These are phyloP conservation scores for Lasiodiplodia theobromae DNA, from an alignment of 2,329 filamentous ascomycete species.

Conservation along the genomic window DNA sequence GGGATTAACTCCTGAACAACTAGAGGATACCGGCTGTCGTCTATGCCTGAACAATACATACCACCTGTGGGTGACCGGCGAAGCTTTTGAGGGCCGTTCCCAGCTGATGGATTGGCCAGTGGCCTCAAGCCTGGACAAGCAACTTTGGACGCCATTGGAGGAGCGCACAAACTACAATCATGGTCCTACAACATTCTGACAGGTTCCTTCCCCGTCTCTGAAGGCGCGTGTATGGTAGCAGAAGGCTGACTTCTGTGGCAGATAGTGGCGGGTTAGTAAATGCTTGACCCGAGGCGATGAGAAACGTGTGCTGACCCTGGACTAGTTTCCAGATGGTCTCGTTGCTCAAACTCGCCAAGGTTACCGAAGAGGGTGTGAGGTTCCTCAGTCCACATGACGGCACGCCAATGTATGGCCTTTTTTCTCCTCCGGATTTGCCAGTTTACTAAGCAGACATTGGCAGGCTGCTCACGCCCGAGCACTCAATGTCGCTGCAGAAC, in stretches of 20 bases:
- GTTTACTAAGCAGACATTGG: conserved; percentile 8
- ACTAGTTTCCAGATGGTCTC: conserved; percentile 98
- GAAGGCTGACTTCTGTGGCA: conserved; percentile 41
- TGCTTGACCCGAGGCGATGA: conserved; percentile 29
- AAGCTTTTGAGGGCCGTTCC: background rate
- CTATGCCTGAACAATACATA: conserved; percentile 98
- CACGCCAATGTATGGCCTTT: conserved; percentile 73
- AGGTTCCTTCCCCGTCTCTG: conserved; percentile 44
- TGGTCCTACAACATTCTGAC: conserved; percentile 97
- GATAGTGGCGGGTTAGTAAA: conserved; percentile 55
- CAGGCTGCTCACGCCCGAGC: conserved; percentile 89
- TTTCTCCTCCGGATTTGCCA: background rate
- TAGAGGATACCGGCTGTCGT: conserved; percentile 87
- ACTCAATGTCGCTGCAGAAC: conserved; percentile 95
- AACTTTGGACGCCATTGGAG: conserved; percentile 84
- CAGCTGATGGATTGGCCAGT: conserved; percentile 37
- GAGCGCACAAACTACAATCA: conserved; percentile 91
- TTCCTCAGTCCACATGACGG: conserved; percentile 98
- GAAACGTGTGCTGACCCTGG: conserved; percentile 38
- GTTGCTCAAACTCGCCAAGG: conserved; percentile 86
- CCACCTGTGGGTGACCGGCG: conserved; percentile 66
- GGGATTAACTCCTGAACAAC: conserved; percentile 87
- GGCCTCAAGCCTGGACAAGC: conserved; percentile 94
- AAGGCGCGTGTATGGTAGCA: background rate
- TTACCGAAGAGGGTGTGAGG: conserved; percentile 94